Percentiles rank a stretch among this genome's conserved stretches.
These are phyloP conservation scores for Austroboletus festivus DNA, from an alignment of 768 basidiomycete species.

Conservation along the genomic window DNA sequence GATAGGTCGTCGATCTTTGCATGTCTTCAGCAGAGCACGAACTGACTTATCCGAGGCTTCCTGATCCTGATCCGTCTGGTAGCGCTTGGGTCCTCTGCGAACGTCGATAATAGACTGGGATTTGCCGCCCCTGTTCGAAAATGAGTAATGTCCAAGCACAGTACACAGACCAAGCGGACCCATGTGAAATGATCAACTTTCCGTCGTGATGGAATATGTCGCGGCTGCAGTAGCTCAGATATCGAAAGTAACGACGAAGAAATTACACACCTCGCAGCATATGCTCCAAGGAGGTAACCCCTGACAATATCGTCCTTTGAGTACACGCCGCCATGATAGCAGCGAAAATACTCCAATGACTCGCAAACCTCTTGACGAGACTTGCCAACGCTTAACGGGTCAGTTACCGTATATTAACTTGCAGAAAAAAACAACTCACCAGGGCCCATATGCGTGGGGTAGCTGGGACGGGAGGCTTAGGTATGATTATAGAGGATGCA, in stretches of 20 bases:
- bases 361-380: constrained; percentile 86
- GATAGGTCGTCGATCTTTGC: constrained; percentile 52
- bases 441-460: constrained; percentile 44
- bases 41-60: constrained; percentile 67
- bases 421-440: constrained; percentile 28
- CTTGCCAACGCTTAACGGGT: constrained; percentile 41
- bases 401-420: background rate
- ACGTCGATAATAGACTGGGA: constrained; percentile 52
- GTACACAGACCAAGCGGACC: constrained; percentile 42
- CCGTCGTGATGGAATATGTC: constrained; percentile 66
- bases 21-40: constrained; percentile 60
- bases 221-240: constrained; percentile 43
- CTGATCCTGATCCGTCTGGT: constrained; percentile 60
- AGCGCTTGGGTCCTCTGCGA: constrained; percentile 37
- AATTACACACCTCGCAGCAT: constrained; percentile 54
- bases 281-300: constrained; percentile 76
- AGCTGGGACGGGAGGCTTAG: constrained; percentile 26
- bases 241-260: background rate
- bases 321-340: constrained; percentile 82
- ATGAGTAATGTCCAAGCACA: constrained; percentile 1
- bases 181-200: constrained; percentile 77
- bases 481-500: background rate
- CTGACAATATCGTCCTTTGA: constrained; percentile 54
- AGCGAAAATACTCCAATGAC: constrained; percentile 61
- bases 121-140: constrained; percentile 56